A percentile compares a stretch with the other conserved stretches of the same genome.
Conservation (phyloP, 768 basidiomycete species). For the Lactarius trivialis region DNA sequence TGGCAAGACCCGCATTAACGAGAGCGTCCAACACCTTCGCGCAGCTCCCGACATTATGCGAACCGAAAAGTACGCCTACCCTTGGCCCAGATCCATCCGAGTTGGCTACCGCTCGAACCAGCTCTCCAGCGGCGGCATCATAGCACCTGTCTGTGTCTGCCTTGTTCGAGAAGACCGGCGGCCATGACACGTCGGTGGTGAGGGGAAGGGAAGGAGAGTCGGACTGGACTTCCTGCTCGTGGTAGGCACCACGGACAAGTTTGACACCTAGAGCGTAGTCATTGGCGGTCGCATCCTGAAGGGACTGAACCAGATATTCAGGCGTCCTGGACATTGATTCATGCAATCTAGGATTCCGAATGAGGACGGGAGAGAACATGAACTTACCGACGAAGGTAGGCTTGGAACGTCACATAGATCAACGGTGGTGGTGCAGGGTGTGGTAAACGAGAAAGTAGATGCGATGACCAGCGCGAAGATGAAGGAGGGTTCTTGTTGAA, state of each 20-base stretch:
- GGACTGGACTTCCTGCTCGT: conserved; percentile 56
- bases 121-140: conserved; percentile 49
- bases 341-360: not conserved
- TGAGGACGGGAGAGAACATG: not conserved
- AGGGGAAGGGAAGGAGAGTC: conserved; percentile 38
- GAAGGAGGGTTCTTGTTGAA: conserved; percentile 50
- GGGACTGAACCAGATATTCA: conserved; percentile 54
- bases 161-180: conserved; percentile 68
- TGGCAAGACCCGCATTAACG: conserved; percentile 44
- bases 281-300: conserved; percentile 57
- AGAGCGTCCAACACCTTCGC: conserved; percentile 56
- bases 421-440: conserved; percentile 38
- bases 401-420: conserved; percentile 83
- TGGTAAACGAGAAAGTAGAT: not conserved
- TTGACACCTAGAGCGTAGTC: conserved; percentile 82
- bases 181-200: conserved; percentile 41
- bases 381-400: conserved; percentile 68
- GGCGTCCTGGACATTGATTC: conserved; percentile 46
- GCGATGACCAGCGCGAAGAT: conserved; percentile 11
- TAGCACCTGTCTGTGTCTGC: conserved; percentile 69
- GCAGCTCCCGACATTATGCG: conserved; percentile 76
- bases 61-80: conserved; percentile 75
- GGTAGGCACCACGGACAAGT: conserved; percentile 91
- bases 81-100: conserved; percentile 40
- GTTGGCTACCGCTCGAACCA: conserved; percentile 47